phyloP scores from a whole-genome alignment of 768 basidiomycete genomes.

The Astraeus odoratus region DNA sequence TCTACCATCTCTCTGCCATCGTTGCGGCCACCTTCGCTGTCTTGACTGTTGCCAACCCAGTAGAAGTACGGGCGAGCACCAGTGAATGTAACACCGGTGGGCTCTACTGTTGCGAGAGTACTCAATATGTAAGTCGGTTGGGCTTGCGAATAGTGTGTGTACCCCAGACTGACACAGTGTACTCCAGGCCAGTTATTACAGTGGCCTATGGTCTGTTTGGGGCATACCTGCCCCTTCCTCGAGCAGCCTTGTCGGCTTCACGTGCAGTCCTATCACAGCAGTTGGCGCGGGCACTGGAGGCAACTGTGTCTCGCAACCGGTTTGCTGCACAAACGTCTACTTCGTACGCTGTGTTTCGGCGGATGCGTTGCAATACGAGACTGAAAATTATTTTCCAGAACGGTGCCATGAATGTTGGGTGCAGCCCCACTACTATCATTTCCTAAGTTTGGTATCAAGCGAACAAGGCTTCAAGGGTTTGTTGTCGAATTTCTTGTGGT shows the following conservation, averaged over 20 bases:
- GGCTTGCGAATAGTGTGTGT: not conserved
- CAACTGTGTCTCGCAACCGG: slow-evolving; percentile 1
- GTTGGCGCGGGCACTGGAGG: slow-evolving; percentile 15
- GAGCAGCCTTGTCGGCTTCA: not conserved
- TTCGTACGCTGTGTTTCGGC: not conserved
- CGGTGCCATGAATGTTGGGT: not conserved
- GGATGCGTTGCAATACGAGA: not conserved
- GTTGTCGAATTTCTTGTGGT: not conserved
- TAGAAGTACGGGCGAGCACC: not conserved
- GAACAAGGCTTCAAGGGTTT: not conserved
- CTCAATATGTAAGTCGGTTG: not conserved
- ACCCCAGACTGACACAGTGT: not conserved
- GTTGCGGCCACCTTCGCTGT: not conserved
- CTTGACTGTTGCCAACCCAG: not conserved
- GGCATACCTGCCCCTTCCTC: not conserved
- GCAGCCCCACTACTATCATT: not conserved
- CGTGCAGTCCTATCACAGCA: slow-evolving; percentile 8
- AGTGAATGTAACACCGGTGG: not conserved
- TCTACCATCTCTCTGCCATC: not conserved
- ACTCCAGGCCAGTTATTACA: not conserved
- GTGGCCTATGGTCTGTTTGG: not conserved
- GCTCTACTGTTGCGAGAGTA: not conserved
- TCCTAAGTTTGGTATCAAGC: not conserved
- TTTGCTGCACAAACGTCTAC: not conserved
- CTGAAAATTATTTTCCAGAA: not conserved